Evolutionary conservation across 805 yeast genomes (phyloP).

Genomic region (Kodamaea jinghongensis): DNA sequence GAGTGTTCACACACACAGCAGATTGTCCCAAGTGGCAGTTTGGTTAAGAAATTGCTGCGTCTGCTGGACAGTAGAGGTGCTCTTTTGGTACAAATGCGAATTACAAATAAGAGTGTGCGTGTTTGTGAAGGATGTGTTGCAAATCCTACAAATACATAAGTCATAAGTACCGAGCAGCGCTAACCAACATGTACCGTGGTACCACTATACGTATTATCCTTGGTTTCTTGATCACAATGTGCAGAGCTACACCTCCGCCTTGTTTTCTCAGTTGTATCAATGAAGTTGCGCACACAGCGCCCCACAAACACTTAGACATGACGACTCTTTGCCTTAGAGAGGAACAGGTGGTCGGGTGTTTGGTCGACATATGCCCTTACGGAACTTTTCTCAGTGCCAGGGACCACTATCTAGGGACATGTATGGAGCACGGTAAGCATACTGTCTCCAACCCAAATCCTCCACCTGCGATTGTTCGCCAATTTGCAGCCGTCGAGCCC

Average conservation of each 20-base stretch:
- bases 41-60: background rate
- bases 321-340: slow-evolving; percentile 39
- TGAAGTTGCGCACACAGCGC: slow-evolving; percentile 35
- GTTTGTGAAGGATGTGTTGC: background rate
- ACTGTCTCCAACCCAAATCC: slow-evolving; percentile 8
- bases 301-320: slow-evolving; percentile 31
- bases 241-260: slow-evolving; percentile 53
- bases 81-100: background rate
- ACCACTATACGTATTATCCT: background rate
- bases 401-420: slow-evolving; percentile 50
- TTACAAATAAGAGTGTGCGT: background rate
- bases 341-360: slow-evolving; percentile 41
- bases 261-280: slow-evolving; percentile 46
- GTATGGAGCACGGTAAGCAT: slow-evolving; percentile 35
- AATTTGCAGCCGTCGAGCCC: no score
- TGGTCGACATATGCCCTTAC: slow-evolving; percentile 45
- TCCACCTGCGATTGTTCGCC: slow-evolving; percentile 6
- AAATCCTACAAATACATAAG: no score
- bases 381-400: slow-evolving; percentile 42
- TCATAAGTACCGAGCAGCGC: no score
- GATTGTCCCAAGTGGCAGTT: background rate
- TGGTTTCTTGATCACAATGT: no score
- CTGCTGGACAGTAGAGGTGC: background rate
- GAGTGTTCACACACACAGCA: slow-evolving; percentile 1
- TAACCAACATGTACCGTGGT: no score